Percentiles rank a stretch among this genome's conserved stretches.
Evolutionary conservation across 2,329 filamentous ascomycete genomes (phyloP).

Genomic region (Fusarium sp.): DNA sequence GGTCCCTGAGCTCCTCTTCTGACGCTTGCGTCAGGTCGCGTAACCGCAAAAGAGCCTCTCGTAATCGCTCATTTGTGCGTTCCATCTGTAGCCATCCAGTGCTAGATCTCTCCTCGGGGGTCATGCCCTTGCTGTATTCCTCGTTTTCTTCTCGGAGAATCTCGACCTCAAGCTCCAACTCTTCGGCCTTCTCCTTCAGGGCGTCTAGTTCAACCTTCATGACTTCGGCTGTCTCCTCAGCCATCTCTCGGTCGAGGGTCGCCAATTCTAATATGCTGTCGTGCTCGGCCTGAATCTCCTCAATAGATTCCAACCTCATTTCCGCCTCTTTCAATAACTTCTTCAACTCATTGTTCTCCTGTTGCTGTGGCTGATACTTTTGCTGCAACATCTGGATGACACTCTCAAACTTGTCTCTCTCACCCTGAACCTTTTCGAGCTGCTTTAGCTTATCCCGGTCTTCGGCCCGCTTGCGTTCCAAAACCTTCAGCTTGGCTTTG

Average conservation of each 20-base stretch:
- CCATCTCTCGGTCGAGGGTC: slow-evolving; percentile 93
- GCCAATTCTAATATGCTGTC: slow-evolving; percentile 89
- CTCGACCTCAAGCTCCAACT: slow-evolving; percentile 89
- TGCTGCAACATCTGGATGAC: slow-evolving; percentile 92
- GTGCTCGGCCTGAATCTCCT: slow-evolving; percentile 83
- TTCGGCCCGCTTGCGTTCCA: slow-evolving; percentile 89
- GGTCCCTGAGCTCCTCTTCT: slow-evolving; percentile 81
- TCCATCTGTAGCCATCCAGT: slow-evolving; percentile 94
- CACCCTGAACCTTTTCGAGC: slow-evolving; percentile 80
- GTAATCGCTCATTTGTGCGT: slow-evolving; percentile 86
- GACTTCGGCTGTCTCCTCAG: slow-evolving; percentile 89
- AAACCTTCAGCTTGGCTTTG: slow-evolving; percentile 85
- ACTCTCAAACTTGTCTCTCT: slow-evolving; percentile 81
- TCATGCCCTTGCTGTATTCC: slow-evolving; percentile 86
- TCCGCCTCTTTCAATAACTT: slow-evolving; percentile 84
- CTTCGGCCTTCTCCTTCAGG: slow-evolving; percentile 81
- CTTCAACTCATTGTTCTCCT: slow-evolving; percentile 81
- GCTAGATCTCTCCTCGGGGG: slow-evolving; percentile 86
- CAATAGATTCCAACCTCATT: slow-evolving; percentile 73
- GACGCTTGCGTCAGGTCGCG: slow-evolving; percentile 89
- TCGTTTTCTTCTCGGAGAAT: slow-evolving; percentile 88
- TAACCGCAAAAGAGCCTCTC: slow-evolving; percentile 85
- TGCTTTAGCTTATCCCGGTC: slow-evolving; percentile 87
- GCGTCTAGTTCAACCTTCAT: slow-evolving; percentile 84
- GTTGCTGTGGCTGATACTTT: slow-evolving; percentile 87